Evolutionary conservation across 2,329 filamentous ascomycete genomes (phyloP).

Genomic region (Pseudocercospora fuligena): DNA sequence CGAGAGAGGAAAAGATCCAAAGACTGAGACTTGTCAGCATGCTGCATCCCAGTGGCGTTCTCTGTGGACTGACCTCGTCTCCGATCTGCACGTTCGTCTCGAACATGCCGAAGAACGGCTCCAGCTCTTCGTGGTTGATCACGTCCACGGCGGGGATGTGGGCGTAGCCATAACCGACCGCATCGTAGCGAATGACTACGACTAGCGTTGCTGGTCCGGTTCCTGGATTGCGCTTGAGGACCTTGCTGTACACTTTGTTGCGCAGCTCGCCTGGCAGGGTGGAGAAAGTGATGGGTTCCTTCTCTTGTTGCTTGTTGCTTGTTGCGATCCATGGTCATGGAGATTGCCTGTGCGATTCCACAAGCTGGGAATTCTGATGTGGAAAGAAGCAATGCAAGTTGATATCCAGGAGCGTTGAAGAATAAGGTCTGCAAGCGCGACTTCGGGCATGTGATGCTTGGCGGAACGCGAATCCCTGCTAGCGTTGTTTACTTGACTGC

Average conservation of each 20-base stretch:
- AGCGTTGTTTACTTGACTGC: not conserved
- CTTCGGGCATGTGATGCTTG: not conserved
- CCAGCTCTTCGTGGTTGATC: no score
- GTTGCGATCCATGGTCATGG: not conserved
- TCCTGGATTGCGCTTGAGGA: not conserved
- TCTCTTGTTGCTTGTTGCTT: not conserved
- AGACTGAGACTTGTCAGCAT: no score
- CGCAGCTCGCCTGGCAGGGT: not conserved
- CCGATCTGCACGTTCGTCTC: no score
- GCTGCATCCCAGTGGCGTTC: no score
- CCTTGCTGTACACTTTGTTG: not conserved
- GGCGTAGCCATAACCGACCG: not conserved
- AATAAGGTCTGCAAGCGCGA: no score
- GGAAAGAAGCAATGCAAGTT: not conserved
- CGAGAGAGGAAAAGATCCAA: no score
- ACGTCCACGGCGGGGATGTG: no score
- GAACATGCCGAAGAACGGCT: no score
- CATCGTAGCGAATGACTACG: not conserved
- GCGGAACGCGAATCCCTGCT: not conserved
- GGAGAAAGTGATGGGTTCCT: not conserved
- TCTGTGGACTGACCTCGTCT: no score
- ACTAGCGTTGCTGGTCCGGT: not conserved
- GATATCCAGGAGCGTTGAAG: no score
- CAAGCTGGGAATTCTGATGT: no score
- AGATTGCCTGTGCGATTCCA: not conserved